These are phyloP conservation scores for Alopecurus myosuroides DNA, from an alignment of 176 grass and related monocot species.

Conservation along the genomic window DNA sequence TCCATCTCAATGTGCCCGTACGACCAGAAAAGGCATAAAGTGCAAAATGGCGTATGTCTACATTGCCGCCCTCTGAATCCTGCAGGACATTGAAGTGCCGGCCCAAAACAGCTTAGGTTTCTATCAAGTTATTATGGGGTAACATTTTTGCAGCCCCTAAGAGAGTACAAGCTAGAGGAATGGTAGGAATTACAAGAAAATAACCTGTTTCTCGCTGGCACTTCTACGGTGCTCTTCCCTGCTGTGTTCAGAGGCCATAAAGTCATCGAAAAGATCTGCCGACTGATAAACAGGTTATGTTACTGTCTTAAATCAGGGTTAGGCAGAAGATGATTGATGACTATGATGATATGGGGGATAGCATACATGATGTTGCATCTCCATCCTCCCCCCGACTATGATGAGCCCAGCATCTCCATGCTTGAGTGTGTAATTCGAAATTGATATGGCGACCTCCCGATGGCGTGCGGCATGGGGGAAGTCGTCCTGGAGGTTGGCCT, in stretches of 20 bases:
- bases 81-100: slow-evolving; percentile 16
- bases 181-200: not conserved
- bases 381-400: slow-evolving; percentile 89
- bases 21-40: slow-evolving; percentile 97
- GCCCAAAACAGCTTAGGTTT: not conserved
- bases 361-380: slow-evolving; percentile 85
- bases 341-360: not conserved
- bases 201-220: slow-evolving; percentile 83
- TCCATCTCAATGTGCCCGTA: slow-evolving; percentile 65
- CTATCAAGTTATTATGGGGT: not conserved
- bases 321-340: not conserved
- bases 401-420: slow-evolving; percentile 85
- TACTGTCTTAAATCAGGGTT: not conserved
- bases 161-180: not conserved
- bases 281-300: slow-evolving; percentile 25
- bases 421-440: slow-evolving; percentile 89
- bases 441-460: slow-evolving; percentile 72
- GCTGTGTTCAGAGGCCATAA: slow-evolving; percentile 49
- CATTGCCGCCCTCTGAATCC: slow-evolving; percentile 36
- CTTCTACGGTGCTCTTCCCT: slow-evolving; percentile 42
- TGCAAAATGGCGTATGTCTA: slow-evolving; percentile 88
- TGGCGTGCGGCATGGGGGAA: slow-evolving; percentile 85
- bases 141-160: not conserved
- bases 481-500: slow-evolving; percentile 79
- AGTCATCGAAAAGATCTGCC: slow-evolving; percentile 81